A percentile compares a stretch with the other conserved stretches of the same genome.
Evolutionary conservation across 2,329 filamentous ascomycete species (phyloP).

Genomic region (Talaromyces sp.): DNA sequence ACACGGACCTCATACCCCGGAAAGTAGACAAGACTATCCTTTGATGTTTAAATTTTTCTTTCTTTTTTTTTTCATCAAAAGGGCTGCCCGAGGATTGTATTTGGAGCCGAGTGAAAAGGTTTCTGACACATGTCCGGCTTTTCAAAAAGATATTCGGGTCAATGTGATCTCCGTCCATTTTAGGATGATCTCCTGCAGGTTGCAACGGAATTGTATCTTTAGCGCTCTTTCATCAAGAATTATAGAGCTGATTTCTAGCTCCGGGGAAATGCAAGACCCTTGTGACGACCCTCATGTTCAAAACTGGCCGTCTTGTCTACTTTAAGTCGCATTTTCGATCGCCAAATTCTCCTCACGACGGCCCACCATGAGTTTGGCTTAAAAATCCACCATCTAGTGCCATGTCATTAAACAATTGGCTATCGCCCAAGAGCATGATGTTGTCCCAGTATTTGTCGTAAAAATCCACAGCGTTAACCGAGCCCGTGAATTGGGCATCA

Average conservation of each 20-base stretch:
- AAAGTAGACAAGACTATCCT: background rate
- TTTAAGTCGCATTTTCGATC: background rate
- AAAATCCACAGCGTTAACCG: constrained; percentile 12
- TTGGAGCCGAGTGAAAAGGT: background rate
- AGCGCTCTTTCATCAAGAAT: background rate
- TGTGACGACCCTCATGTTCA: background rate
- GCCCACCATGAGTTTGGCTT: background rate
- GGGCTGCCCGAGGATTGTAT: background rate
- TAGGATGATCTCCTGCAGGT: background rate
- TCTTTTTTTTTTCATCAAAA: too few relatives aligned
- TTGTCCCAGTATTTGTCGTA: constrained; percentile 17
- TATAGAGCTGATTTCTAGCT: background rate
- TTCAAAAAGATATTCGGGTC: background rate
- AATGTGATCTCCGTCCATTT: background rate
- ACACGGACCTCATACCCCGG: background rate
- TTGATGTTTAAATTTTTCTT: background rate
- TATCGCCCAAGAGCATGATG: constrained; percentile 14
- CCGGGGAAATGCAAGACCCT: background rate
- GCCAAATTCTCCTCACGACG: background rate
- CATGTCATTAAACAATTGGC: constrained; percentile 1
- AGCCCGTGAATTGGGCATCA: constrained; percentile 7
- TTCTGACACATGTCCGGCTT: background rate
- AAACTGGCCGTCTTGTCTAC: background rate
- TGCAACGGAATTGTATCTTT: background rate
- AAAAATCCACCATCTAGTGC: background rate